Percentiles rank a stretch among this genome's conserved stretches.
Evolutionary conservation across 306 rosid genomes (phyloP).

Genomic region (Malus orientalis): DNA sequence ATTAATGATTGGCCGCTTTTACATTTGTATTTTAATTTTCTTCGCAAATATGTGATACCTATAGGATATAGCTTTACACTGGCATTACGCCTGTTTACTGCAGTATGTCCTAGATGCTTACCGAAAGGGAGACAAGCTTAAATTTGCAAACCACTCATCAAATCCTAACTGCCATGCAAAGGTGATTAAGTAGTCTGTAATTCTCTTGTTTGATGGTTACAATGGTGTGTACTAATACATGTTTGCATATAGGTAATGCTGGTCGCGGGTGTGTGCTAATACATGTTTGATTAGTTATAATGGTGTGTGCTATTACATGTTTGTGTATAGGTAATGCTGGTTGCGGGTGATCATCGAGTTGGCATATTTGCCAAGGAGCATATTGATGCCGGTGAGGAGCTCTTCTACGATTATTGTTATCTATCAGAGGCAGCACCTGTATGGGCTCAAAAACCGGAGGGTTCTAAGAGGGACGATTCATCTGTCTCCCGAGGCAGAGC

Average conservation of each 20-base stretch:
- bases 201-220: slow-evolving; percentile 5
- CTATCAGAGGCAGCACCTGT: slow-evolving; percentile 85
- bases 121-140: slow-evolving; percentile 96
- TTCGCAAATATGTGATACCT: neutral
- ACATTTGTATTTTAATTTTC: neutral
- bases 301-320: slow-evolving; percentile 14
- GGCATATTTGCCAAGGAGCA: slow-evolving; percentile 95
- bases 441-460: slow-evolving; percentile 92
- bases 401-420: slow-evolving; percentile 90
- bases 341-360: slow-evolving; percentile 95
- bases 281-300: slow-evolving; percentile 7
- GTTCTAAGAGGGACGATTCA: slow-evolving; percentile 78
- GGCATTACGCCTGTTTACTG: slow-evolving; percentile 16
- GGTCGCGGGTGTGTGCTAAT: slow-evolving; percentile 61
- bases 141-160: slow-evolving; percentile 94
- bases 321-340: slow-evolving; percentile 69
- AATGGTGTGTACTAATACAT: slow-evolving; percentile 14
- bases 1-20: neutral
- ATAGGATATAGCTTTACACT: neutral
- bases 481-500: slow-evolving; percentile 79
- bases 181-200: slow-evolving; percentile 29
- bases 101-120: slow-evolving; percentile 97
- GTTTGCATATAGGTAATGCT: slow-evolving; percentile 59
- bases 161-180: slow-evolving; percentile 94
- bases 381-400: slow-evolving; percentile 87